Base-by-base conservation (phyloP, 495 filamentous ascomycete species). In the Rhizodiscina lignyota region DNA sequence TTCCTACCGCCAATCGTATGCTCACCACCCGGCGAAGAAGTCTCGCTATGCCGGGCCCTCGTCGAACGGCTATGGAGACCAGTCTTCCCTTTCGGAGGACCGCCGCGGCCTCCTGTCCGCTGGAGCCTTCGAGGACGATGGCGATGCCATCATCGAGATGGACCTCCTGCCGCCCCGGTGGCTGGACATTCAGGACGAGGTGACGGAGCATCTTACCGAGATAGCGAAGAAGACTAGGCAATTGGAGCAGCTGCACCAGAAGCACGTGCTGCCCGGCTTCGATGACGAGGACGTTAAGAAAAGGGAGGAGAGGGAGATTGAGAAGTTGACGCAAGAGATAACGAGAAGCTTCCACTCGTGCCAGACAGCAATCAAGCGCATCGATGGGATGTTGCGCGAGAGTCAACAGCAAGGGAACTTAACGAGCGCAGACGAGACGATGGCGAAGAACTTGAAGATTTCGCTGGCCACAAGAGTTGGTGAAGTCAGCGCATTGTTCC, bases 121-220 rank as follows among this genome's bases (percentile, higher is more conserved):
- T 5, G 74, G 68, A 40, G 78, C 69, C 30, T 80, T 79, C 54
- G 79, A 85, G 31, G 72, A 80, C 50, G 84, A 94, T 44, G 87
- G 85, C 42, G 89, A 96, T 54, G 79, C 83, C 13, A 72, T 97
- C 34, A 97, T 97, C 44, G 89, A 97, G 63, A 96, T 97, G 89
- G 87, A 94, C 57, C 63, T 93, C 10, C 67, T 97, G 6, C 91
- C 89, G 0, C 89, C 91, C 26, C 77, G 87, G 35, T 97, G 89
- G 91, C 74, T 84, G 38, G 91, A 97, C 58, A 66, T 94, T 38
- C 83, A 83, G 49, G 89, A 94, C 44, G 86, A 96, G 50, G 84
- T 96, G 31, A 75, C 79, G 5, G 83, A 93, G 23, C 52, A 79
- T 13, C 64, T 97, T n/a, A 62, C 68, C 36, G 74, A 77, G 36